Percentiles rank a stretch among this genome's conserved stretches.
Conservation (phyloP, 305 asterid genomes). For the Fraxinus sp. region DNA sequence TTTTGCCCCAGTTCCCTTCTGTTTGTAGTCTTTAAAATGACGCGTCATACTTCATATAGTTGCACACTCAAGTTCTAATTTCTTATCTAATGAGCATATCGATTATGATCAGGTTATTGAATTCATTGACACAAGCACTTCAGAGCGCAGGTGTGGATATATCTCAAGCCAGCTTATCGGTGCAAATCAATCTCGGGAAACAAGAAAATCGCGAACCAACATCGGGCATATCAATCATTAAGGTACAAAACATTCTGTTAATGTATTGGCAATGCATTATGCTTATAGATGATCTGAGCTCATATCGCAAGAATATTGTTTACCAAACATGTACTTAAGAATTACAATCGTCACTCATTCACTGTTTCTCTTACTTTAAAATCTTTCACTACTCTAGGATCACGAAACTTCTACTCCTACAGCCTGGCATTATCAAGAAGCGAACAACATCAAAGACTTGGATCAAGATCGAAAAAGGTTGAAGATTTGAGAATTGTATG, state of each 20-base stretch:
- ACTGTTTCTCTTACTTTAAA: background rate
- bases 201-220: constrained; percentile 46
- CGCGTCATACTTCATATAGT: background rate
- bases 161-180: constrained; percentile 74
- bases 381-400: constrained; percentile 30
- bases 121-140: constrained; percentile 78
- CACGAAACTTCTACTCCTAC: constrained; percentile 40
- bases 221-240: constrained; percentile 37
- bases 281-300: background rate
- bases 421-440: constrained; percentile 40
- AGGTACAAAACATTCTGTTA: constrained; percentile 35
- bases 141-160: constrained; percentile 80
- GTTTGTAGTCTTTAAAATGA: background rate
- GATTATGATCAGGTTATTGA: constrained; percentile 60
- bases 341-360: background rate
- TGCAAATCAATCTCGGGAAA: constrained; percentile 85
- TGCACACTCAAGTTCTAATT: background rate
- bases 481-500: constrained; percentile 39
- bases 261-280: background rate
- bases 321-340: background rate
- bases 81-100: constrained; percentile 7
- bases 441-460: constrained; percentile 46
- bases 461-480: constrained; percentile 60
- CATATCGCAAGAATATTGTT: constrained; percentile 16
- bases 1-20: background rate